Evolutionary conservation across 176 grass and related monocot genomes (phyloP).

Genomic region (Bothriochloa decipiens): DNA sequence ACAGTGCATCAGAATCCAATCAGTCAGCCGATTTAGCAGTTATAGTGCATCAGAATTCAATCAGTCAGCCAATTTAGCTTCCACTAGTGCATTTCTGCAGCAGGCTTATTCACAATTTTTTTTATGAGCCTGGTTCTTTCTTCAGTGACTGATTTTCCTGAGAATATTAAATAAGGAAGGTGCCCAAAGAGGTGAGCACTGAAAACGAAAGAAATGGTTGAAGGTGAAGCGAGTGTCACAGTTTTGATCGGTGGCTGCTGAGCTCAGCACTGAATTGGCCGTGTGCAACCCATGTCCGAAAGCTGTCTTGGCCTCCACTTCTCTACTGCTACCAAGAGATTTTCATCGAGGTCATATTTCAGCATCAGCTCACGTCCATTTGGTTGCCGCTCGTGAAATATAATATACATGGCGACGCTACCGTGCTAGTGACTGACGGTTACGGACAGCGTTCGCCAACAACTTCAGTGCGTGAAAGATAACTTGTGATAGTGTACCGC

Average conservation of each 20-base stretch:
- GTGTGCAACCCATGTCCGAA: conserved; percentile 41
- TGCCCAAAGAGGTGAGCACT: conserved; percentile 11
- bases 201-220: conserved; percentile 38
- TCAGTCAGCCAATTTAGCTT: background rate
- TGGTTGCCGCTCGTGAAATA: conserved; percentile 21
- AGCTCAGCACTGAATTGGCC: background rate
- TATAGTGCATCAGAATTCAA: background rate
- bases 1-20: background rate
- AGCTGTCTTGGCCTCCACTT: conserved; percentile 22
- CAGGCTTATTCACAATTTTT: background rate
- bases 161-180: background rate
- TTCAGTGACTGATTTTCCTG: background rate
- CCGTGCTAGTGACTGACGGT: conserved; percentile 27
- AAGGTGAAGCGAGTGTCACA: conserved; percentile 27
- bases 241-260: conserved; percentile 30
- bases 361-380: conserved; percentile 42
- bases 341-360: conserved; percentile 38
- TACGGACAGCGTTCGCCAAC: conserved; percentile 26
- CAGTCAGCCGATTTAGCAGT: background rate
- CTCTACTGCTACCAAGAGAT: background rate
- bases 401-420: background rate
- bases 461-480: conserved; percentile 35
- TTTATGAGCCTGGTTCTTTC: background rate
- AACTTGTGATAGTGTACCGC: conserved; percentile 26
- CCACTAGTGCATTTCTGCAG: background rate